phyloP scores from a whole-genome alignment of 345 rosid genomes.

The Salix udensis region DNA sequence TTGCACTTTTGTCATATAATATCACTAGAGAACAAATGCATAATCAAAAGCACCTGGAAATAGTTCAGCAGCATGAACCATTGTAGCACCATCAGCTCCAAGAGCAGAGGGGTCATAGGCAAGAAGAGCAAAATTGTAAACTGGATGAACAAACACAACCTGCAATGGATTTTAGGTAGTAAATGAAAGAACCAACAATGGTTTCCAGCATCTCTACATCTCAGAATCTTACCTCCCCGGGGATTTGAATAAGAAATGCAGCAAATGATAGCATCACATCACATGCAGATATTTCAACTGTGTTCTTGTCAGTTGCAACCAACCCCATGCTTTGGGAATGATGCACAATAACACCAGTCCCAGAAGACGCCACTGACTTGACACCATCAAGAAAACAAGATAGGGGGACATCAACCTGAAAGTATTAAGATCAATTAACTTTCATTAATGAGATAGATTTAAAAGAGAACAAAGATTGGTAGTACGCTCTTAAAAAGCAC shows the following conservation, averaged over 20 bases:
- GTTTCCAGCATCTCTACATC: conserved; percentile 1
- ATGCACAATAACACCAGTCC: conserved; percentile 83
- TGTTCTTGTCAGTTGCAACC: conserved; percentile 89
- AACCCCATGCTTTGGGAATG: conserved; percentile 88
- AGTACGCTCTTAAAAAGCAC: no score
- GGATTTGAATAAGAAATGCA: conserved; percentile 94
- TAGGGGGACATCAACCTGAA: conserved; percentile 91
- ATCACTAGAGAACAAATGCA: background rate
- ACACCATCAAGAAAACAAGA: conserved; percentile 94
- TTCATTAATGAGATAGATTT: no score
- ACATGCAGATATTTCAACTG: conserved; percentile 74
- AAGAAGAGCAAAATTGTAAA: conserved; percentile 87
- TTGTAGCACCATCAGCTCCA: conserved; percentile 64
- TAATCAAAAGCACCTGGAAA: conserved; percentile 62
- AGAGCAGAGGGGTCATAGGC: conserved; percentile 83
- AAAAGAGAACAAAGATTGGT: no score
- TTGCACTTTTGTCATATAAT: no score
- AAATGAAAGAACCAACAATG: conserved; percentile 8
- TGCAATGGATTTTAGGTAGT: conserved; percentile 32
- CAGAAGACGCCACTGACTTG: conserved; percentile 71
- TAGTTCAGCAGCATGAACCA: conserved; percentile 79
- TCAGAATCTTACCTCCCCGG: conserved; percentile 70
- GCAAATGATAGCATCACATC: conserved; percentile 97
- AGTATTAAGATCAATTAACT: background rate
- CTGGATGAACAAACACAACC: conserved; percentile 98